Percentiles rank a stretch among this genome's conserved stretches.
phyloP scores from a whole-genome alignment of 2,329 filamentous ascomycete species.

The Taxawa tesnikishii region DNA sequence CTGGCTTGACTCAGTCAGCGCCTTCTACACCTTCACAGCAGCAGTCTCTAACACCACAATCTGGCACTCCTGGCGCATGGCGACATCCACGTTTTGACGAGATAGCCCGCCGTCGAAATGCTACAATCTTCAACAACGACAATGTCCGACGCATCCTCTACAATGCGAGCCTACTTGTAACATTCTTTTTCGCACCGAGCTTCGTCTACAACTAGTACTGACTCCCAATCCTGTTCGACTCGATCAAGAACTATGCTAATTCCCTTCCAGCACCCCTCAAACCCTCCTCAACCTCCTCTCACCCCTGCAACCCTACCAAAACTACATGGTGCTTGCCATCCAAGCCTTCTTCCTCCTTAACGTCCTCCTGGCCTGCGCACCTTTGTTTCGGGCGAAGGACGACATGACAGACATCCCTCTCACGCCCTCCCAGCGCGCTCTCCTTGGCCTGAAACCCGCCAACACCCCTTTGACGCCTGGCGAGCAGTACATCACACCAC shows the following conservation, averaged over 20 bases:
- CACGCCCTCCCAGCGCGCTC: conserved; percentile 73
- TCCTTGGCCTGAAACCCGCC: conserved; percentile 68
- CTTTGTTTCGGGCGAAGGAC: conserved; percentile 61
- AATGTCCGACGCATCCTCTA: conserved; percentile 60
- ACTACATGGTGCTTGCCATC: conserved; percentile 31
- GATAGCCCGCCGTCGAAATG: conserved; percentile 69
- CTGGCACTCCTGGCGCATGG: conserved; percentile 56
- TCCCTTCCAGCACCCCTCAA: conserved; percentile 15
- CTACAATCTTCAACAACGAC: conserved; percentile 63
- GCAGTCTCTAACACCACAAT: conserved; percentile 1
- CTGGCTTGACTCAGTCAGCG: conserved; percentile 1
- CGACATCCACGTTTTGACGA: conserved; percentile 80
- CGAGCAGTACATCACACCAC: conserved; percentile 71
- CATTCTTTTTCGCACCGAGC: conserved; percentile 32
- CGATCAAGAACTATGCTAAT: conserved; percentile 6
- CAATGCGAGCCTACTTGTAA: conserved; percentile 48
- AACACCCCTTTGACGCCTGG: conserved; percentile 50
- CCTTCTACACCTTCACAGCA: conserved; percentile 10
- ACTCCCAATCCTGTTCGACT: too few species aligned
- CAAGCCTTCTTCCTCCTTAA: conserved; percentile 49
- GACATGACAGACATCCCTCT: conserved; percentile 80
- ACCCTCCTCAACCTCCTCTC: conserved; percentile 2
- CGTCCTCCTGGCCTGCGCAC: conserved; percentile 56
- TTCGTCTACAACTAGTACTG: conserved; percentile 7
- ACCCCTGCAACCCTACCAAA: conserved; percentile 20